Percentiles rank a stretch among this genome's conserved stretches.
Conservation (phyloP, 1,284 basidiomycete genomes). For the Cystobasidium pallidum region DNA sequence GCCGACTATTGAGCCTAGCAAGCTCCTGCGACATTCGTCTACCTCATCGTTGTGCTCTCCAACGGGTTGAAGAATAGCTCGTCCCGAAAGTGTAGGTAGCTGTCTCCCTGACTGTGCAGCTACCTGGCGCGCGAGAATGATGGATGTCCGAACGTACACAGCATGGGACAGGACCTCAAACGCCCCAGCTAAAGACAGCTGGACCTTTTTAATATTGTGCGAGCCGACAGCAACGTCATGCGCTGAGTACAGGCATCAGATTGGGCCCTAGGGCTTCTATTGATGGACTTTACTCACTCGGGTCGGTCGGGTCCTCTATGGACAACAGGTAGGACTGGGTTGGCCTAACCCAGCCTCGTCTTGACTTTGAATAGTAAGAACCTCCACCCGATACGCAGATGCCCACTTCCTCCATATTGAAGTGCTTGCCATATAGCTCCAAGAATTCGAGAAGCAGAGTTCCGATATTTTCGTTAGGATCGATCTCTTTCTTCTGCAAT, state of each 20-base stretch:
- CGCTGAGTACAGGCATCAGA: slow-evolving; percentile 60
- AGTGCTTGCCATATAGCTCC: slow-evolving; percentile 88
- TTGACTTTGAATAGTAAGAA: slow-evolving; percentile 76
- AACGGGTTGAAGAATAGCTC: slow-evolving; percentile 26
- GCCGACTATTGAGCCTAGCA: slow-evolving; percentile 42
- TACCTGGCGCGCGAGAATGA: slow-evolving; percentile 48
- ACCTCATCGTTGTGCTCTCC: slow-evolving; percentile 23
- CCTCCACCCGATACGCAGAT: slow-evolving; percentile 85
- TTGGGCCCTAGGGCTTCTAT: neutral
- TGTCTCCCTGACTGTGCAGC: slow-evolving; percentile 24
- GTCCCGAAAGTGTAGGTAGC: slow-evolving; percentile 24
- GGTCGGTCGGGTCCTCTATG: slow-evolving; percentile 94
- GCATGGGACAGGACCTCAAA: slow-evolving; percentile 77
- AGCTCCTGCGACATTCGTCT: slow-evolving; percentile 36
- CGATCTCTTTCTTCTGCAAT: slow-evolving; percentile 82
- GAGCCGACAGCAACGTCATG: slow-evolving; percentile 93
- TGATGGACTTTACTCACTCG: slow-evolving; percentile 64
- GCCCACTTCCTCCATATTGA: slow-evolving; percentile 79
- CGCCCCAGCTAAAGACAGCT: slow-evolving; percentile 81
- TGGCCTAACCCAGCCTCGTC: slow-evolving; percentile 75
- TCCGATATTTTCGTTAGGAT: slow-evolving; percentile 83
- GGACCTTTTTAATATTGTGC: slow-evolving; percentile 79
- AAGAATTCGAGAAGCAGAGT: slow-evolving; percentile 94
- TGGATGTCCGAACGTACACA: slow-evolving; percentile 62
- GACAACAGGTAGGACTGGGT: slow-evolving; percentile 69